These are phyloP conservation scores for Backusella circina DNA, from an alignment of 192 early-diverging fungal genomes.

Conservation along the genomic window DNA sequence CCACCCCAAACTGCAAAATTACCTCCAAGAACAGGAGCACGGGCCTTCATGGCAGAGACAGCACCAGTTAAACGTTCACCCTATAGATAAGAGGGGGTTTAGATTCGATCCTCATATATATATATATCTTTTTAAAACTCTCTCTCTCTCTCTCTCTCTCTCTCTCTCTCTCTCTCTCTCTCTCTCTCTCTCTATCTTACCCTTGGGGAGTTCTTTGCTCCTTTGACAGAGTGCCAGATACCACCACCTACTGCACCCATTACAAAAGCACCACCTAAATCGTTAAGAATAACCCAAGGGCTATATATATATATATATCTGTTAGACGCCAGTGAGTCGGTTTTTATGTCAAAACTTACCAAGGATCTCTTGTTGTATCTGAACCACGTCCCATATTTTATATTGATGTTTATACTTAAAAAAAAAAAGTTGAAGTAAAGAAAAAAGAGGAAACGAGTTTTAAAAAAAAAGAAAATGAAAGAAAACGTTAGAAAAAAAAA, in stretches of 20 bases:
- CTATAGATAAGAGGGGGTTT: conserved; percentile 8
- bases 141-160: too few relatives aligned
- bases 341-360: conserved; percentile 25
- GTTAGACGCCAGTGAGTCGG: background rate
- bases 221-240: conserved; percentile 97
- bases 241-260: conserved; percentile 97
- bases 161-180: too few relatives aligned
- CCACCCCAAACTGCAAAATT: conserved; percentile 99
- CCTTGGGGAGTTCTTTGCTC: conserved; percentile 96
- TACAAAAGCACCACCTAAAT: conserved; percentile 84
- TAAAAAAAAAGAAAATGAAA: background rate
- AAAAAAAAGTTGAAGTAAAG: background rate
- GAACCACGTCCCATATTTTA: conserved; percentile 41
- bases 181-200: conserved; percentile 34
- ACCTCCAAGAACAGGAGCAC: conserved; percentile 94
- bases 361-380: conserved; percentile 55
- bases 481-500: background rate
- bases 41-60: conserved; percentile 83
- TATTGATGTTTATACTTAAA: background rate
- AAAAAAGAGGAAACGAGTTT: background rate
- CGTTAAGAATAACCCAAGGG: conserved; percentile 85
- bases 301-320: conserved; percentile 37
- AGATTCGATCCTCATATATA: background rate
- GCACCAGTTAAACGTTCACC: conserved; percentile 90
- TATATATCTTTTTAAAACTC: too few relatives aligned